A percentile compares a stretch with the other conserved stretches of the same genome.
Conservation (phyloP, 108 stramenopile genomes). For the Cyclotella baltica region DNA sequence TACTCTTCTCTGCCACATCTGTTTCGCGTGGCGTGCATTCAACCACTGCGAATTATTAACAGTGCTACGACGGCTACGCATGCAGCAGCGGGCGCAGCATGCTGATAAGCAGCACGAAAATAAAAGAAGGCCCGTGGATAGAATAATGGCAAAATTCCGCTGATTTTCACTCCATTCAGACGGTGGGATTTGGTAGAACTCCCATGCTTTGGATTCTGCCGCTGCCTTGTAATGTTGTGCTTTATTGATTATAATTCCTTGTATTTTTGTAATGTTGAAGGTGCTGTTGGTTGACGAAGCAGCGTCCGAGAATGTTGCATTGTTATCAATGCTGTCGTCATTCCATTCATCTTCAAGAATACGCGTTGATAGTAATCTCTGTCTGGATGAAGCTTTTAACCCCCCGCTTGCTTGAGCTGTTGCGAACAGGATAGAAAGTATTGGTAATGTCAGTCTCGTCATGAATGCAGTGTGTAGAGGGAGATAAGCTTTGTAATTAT, state of each 20-base stretch:
- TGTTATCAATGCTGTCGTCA: not conserved
- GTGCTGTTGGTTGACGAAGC: not conserved
- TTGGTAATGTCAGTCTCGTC: no score
- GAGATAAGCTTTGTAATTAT: no score
- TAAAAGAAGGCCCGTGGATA: conserved; percentile 12
- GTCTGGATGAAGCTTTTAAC: not conserved
- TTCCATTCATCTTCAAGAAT: not conserved
- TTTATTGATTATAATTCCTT: not conserved
- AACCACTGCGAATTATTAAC: not conserved
- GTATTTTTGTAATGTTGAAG: not conserved
- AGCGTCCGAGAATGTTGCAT: not conserved
- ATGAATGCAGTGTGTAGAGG: no score
- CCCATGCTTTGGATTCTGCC: conserved; percentile 36
- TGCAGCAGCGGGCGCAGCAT: conserved; percentile 25
- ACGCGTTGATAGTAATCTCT: not conserved
- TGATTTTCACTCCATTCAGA: conserved; percentile 28
- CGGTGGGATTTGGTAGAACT: conserved; percentile 41
- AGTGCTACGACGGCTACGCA: not conserved
- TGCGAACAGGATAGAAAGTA: not conserved
- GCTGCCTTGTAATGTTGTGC: conserved; percentile 24
- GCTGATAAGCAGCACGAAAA: conserved; percentile 15
- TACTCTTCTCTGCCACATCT: not conserved
- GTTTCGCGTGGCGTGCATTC: not conserved
- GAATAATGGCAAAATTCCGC: conserved; percentile 33
- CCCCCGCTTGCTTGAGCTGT: not conserved